Evolutionary conservation across 345 rosid genomes (phyloP), one percentile per base, ranked within the genome.

Genomic region (Gossypium longicalyx): DNA sequence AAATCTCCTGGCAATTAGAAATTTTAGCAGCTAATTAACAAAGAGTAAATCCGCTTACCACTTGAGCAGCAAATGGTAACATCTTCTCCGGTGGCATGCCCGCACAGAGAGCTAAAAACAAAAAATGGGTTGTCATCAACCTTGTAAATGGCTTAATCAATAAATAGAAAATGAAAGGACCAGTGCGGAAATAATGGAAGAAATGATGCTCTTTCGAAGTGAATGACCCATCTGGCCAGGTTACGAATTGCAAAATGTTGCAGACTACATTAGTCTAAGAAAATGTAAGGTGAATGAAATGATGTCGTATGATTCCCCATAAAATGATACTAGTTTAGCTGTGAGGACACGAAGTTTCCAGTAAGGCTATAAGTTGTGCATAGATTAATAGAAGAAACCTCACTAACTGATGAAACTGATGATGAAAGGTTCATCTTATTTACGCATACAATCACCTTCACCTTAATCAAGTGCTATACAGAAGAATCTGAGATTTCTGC

Each of bases 61-160:
- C 97, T 87, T 88, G 87, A 70, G 97, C 83, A 58, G 97, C 97
- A 45, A 90, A 90, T 5, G 93, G 93, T 76, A 92, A 67, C 94
- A 92, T 89, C 67, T 82, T 87, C 86, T 88, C 97, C 3, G 87
- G 92, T 16, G 94, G 86, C 93, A 91, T 86, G 73, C 77, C 71
- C 2, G 84, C 79, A 48, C 98, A 89, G 61, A 94, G 69, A 25
- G 90, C 97, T 91, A 49, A 77, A 77, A 53, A 67, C 1, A 7
- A 64, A 68, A 29, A 16, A 53, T 23, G 17, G 38, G 38, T 63
- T 10, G 17, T 38, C 7, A 63, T 38, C 67, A 38, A 17, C 47
- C 67, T 34, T 13, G 9, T 15, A 20, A 56, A 41, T 44, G 38
- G 38, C 56, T 38, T 17, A 51, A 69, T 25, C 45, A 43, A 64